Base-by-base conservation (phyloP, 2,329 filamentous ascomycete species). In the Xylariaceae sp. region DNA sequence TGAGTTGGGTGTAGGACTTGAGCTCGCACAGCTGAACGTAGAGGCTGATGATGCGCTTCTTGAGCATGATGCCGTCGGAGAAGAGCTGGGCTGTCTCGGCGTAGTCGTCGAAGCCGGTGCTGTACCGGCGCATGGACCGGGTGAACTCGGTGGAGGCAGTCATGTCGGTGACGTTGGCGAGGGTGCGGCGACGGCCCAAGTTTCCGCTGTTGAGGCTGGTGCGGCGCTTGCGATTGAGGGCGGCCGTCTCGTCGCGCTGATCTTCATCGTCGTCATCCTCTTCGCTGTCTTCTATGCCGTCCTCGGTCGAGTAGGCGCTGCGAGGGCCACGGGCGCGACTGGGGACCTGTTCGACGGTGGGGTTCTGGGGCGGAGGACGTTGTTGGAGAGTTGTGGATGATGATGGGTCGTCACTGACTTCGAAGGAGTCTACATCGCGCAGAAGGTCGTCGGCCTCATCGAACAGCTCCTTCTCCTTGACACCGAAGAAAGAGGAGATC, bases 11-110 rank as follows among this genome's bases (percentile, higher is more conserved):
- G 62, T 91, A 98, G 2, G 92, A 97, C 64, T 95, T 94, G 59
- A 98, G 80, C 66, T 96, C 93, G 69, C 92, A 96, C 16, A 97
- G 74, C 54, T 88, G 86, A 37, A 98, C 93, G 63, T 96, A 98
- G 49, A 91, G 74, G 62, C 83, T 83, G 55, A 95, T 82, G 44
- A 89, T 85, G 44, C 91, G 83, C 72, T 95, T 96, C 76, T 97
- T 97, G 53, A 98, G 71, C 59, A 90, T 92, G 54, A 97, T 86
- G 21, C 80, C 79, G 2, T 85, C 82, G 37, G 77, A 80, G 59
- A 77, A 80, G 14, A 78, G 61, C 49, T 89, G 76, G 4, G 81
- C 79, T 54, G 88, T 84, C 55, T 95, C 89, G 40, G 83, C 83
- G 58, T 86, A 86, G 59, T 94, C 86, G 36, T 93, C 88, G 50